A percentile compares a stretch with the other conserved stretches of the same genome.
These are phyloP conservation scores for Akebia trifoliata DNA, from an alignment of 164 flowering plant genomes.

Conservation along the genomic window DNA sequence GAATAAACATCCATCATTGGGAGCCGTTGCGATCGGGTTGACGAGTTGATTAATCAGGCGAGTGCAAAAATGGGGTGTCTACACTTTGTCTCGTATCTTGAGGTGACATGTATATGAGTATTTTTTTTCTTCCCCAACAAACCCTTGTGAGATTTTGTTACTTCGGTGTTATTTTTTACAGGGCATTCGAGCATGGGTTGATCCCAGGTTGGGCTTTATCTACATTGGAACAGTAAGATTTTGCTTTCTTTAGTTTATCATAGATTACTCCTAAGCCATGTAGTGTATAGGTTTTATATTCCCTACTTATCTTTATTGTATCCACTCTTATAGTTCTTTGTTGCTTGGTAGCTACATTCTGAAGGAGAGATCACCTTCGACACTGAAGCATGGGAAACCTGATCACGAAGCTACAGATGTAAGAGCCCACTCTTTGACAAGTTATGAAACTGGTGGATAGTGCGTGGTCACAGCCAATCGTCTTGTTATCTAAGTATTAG, in stretches of 20 bases:
- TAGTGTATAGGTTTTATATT: neutral
- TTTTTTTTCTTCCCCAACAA: too few species aligned
- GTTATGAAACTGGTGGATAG: neutral
- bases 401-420: constrained; percentile 90
- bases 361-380: constrained; percentile 68
- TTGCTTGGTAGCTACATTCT: constrained; percentile 54
- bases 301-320: neutral
- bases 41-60: too few species aligned
- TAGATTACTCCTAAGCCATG: neutral
- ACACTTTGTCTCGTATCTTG: too few species aligned
- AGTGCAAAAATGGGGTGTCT: too few species aligned
- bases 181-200: constrained; percentile 89
- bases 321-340: constrained; percentile 4
- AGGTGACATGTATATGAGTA: too few species aligned
- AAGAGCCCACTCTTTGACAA: constrained; percentile 20
- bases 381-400: constrained; percentile 93
- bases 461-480: neutral
- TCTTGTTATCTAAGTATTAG: too few species aligned
- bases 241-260: neutral
- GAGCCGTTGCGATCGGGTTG: too few species aligned
- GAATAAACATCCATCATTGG: too few species aligned
- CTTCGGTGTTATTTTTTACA: neutral
- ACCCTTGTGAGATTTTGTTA: too few species aligned
- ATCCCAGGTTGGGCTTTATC: constrained; percentile 78
- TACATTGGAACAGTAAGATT: constrained; percentile 82